Evolutionary conservation across 805 yeast genomes (phyloP), one percentile per base, ranked within the genome.

Genomic region (Blastobotrys muscicola): DNA sequence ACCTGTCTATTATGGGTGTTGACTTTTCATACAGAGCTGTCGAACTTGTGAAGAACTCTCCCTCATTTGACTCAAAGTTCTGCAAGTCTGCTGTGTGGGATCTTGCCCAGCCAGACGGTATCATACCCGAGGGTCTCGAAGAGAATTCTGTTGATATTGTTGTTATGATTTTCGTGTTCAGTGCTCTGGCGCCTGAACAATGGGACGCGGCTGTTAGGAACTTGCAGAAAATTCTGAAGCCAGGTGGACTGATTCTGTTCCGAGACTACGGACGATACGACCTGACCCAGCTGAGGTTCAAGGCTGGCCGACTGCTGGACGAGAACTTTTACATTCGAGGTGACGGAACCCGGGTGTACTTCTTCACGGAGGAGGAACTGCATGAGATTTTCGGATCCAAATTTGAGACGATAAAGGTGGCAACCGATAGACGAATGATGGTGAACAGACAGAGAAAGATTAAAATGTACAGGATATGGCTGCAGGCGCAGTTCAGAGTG

Each of bases 231-330:
- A 63, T 85, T 20, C 70, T 92, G 66, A 90, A 87, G 60, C 97
- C 97, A 2, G 97, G 97, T 26, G 97, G 97, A 11, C 74, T 76
- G 50, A 78, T 92, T 31, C 69, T 90, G 36, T 85, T 92, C 62
- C 71, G 98, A 59, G 98, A 92, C 61, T 92, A 92, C 59, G 97
- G 97, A 2, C 74, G 97, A 50, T 92, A 90, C 58, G 98, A 92
- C 64, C 69, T 92, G 62, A 95, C 98, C 0, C 98, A 92, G 60
- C 82, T 92, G 44, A 67, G 98, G 54, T 87, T 90, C 69, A 92
- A 92, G 64, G 84, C 83, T 60, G 82, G 85, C 39, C 75, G 97
- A 54, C 64, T 85, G 23, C 62, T 92, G 44, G 95, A 85, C 43
- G 97, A 90, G 45, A 89, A 92, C 62, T 92, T 92, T 58, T 92